These are phyloP conservation scores for Blumeriella jaapii DNA, from an alignment of 2,329 filamentous ascomycete species.

Conservation along the genomic window DNA sequence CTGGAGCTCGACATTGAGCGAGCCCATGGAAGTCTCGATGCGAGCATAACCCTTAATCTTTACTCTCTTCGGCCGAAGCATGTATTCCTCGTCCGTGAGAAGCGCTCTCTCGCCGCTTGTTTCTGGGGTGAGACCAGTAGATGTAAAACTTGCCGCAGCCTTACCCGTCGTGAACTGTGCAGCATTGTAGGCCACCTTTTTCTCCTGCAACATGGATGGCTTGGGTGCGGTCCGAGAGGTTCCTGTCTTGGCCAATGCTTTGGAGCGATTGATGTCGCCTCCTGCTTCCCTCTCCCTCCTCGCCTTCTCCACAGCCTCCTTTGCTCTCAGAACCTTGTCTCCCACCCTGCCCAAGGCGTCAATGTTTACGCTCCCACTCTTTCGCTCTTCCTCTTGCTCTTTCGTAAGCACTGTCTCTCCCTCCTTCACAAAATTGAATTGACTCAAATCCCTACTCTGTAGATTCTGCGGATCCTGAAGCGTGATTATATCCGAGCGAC, in stretches of 20 bases:
- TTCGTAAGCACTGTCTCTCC: conserved; percentile 59
- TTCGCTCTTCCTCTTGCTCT: conserved; percentile 57
- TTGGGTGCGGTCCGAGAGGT: conserved; percentile 27
- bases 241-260: conserved; percentile 29
- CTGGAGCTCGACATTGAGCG: conserved; percentile 79
- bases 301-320: conserved; percentile 85
- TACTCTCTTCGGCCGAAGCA: conserved; percentile 81
- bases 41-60: conserved; percentile 86
- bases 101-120: conserved; percentile 80
- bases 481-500: conserved; percentile 85
- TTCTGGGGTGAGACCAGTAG: conserved; percentile 83
- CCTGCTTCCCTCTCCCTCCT: conserved; percentile 59
- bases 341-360: conserved; percentile 66
- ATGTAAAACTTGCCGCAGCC: conserved; percentile 90
- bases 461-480: conserved; percentile 92
- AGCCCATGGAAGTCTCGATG: conserved; percentile 75
- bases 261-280: conserved; percentile 43
- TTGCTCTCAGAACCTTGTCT: conserved; percentile 80
- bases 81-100: conserved; percentile 89
- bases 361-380: conserved; percentile 62
- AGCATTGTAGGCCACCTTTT: conserved; percentile 65
- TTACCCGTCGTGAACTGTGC: conserved; percentile 82
- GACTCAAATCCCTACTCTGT: conserved; percentile 67
- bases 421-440: conserved; percentile 82
- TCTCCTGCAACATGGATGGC: conserved; percentile 39